Conservation (phyloP, 2,329 filamentous ascomycete species). For the Pezicula radicicola region DNA sequence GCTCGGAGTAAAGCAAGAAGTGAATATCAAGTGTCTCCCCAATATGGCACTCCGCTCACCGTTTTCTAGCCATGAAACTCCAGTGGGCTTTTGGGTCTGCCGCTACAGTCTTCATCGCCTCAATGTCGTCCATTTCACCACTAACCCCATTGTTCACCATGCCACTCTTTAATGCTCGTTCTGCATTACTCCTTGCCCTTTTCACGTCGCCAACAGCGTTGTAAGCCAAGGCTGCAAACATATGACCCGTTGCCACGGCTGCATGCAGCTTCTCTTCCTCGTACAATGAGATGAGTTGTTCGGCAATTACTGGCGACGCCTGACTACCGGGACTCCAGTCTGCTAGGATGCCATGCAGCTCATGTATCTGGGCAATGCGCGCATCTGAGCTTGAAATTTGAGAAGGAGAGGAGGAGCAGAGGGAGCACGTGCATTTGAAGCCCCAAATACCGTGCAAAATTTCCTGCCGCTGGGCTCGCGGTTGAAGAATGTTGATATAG, state of each 20-base stretch:
- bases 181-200: constrained; percentile 31
- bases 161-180: constrained; percentile 23
- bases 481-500: constrained; percentile 31
- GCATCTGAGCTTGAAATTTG: constrained; percentile 30
- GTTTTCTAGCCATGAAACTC: constrained; percentile 13
- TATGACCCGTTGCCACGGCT: constrained; percentile 29
- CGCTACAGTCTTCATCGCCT: constrained; percentile 32
- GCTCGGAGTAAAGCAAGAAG: too few species aligned
- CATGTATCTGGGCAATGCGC: constrained; percentile 29
- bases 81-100: constrained; percentile 25
- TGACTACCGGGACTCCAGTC: constrained; percentile 28
- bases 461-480: constrained; percentile 25
- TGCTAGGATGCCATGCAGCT: constrained; percentile 30
- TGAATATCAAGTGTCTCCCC: too few species aligned
- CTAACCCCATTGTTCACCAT: constrained; percentile 29
- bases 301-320: constrained; percentile 32
- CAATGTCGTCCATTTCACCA: constrained; percentile 19
- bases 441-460: constrained; percentile 32
- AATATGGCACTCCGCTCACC: too few species aligned
- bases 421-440: constrained; percentile 35
- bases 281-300: constrained; percentile 34
- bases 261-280: constrained; percentile 30
- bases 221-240: constrained; percentile 38
- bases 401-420: constrained; percentile 28
- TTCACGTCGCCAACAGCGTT: constrained; percentile 31